A percentile compares a stretch with the other conserved stretches of the same genome.
Evolutionary conservation across 345 rosid genomes (phyloP).

Genomic region (Camelina sativa): DNA sequence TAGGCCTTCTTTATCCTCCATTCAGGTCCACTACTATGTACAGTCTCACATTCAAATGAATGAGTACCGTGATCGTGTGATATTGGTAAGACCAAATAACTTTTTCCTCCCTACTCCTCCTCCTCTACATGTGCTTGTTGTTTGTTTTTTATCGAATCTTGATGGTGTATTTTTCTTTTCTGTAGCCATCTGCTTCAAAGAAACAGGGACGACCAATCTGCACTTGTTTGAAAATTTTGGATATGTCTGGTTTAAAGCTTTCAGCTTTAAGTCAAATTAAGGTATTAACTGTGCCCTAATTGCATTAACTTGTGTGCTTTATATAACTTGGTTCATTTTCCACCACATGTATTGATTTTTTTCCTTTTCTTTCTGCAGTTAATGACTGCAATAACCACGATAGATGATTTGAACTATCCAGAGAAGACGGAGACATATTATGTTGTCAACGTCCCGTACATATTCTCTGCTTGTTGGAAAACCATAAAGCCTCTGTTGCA

Average conservation of each 20-base stretch:
- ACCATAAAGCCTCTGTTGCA: constrained; percentile 93
- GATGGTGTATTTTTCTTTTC: neutral
- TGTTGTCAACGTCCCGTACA: constrained; percentile 84
- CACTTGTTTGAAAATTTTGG: constrained; percentile 88
- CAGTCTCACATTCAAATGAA: constrained; percentile 99
- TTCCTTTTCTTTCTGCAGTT: constrained; percentile 56
- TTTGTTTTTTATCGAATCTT: neutral
- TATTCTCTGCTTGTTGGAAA: constrained; percentile 97
- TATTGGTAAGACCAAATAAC: constrained; percentile 62
- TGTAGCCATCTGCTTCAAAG: constrained; percentile 77
- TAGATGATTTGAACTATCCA: constrained; percentile 94
- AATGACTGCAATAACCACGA: constrained; percentile 73
- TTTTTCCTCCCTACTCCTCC: neutral
- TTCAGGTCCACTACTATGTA: constrained; percentile 81
- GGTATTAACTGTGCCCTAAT: constrained; percentile 48
- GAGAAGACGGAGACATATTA: constrained; percentile 93
- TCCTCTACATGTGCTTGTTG: neutral
- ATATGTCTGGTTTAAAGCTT: constrained; percentile 94
- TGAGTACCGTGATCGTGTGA: constrained; percentile 89
- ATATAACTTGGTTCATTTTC: neutral
- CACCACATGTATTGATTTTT: neutral
- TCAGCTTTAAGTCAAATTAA: constrained; percentile 89
- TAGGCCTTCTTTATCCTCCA: constrained; percentile 4
- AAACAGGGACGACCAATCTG: constrained; percentile 69
- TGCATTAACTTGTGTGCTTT: constrained; percentile 1